Evolutionary conservation across 2,329 filamentous ascomycete genomes (phyloP).

Genomic region (Penicillium sp.): DNA sequence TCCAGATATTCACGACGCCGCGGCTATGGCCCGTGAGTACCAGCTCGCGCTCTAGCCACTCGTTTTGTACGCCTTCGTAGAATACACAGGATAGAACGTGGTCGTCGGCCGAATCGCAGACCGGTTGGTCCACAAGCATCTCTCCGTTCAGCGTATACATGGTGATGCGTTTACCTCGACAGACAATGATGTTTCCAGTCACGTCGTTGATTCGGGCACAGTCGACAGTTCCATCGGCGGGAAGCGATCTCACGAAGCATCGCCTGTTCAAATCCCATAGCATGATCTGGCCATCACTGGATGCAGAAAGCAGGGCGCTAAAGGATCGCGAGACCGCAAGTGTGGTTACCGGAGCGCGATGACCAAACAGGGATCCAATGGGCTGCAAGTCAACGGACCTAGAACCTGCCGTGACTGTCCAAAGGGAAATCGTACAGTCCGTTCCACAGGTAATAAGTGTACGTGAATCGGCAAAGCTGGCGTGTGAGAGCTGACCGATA

Average conservation of each 20-base stretch:
- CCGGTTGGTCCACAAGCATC: conserved; percentile 74
- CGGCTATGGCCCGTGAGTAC: conserved; percentile 84
- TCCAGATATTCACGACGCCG: conserved; percentile 76
- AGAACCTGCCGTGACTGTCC: conserved; percentile 64
- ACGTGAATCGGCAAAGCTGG: conserved; percentile 82
- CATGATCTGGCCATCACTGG: conserved; percentile 75
- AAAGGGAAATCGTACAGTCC: conserved; percentile 87
- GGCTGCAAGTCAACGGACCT: conserved; percentile 77
- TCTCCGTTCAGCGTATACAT: conserved; percentile 88
- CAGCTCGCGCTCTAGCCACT: conserved; percentile 84
- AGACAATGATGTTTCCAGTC: conserved; percentile 84
- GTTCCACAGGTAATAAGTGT: conserved; percentile 89
- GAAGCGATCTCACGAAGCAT: conserved; percentile 77
- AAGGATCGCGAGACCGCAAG: conserved; percentile 86
- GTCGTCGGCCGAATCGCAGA: conserved; percentile 72
- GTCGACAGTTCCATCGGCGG: conserved; percentile 52
- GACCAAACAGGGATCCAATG: conserved; percentile 80
- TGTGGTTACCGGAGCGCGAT: conserved; percentile 76
- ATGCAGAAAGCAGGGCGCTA: conserved; percentile 81
- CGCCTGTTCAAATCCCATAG: conserved; percentile 93
- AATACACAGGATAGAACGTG: conserved; percentile 80
- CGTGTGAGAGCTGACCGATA: conserved; percentile 80
- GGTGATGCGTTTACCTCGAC: conserved; percentile 69
- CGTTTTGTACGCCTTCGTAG: conserved; percentile 85
- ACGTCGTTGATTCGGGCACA: conserved; percentile 87